A percentile compares a stretch with the other conserved stretches of the same genome.
Evolutionary conservation across 179 eudicot species (phyloP).

Genomic region (Amaranthus tricolor): DNA sequence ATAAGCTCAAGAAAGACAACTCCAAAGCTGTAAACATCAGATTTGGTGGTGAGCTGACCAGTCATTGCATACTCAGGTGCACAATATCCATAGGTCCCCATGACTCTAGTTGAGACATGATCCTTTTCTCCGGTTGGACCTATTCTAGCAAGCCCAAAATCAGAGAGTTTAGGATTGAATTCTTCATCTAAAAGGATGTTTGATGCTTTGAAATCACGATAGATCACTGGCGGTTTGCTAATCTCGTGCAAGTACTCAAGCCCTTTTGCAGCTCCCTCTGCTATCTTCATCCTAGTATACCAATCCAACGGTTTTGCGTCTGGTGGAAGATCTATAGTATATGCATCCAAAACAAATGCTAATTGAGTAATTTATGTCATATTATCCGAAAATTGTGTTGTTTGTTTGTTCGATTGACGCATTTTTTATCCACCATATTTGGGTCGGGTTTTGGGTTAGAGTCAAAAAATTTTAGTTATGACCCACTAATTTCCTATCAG

Average conservation of each 20-base stretch:
- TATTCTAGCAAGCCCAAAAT: constrained; percentile 69
- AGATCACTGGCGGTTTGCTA: constrained; percentile 67
- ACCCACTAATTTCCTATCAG: no score
- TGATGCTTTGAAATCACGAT: constrained; percentile 74
- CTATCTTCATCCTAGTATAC: constrained; percentile 79
- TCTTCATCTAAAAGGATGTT: constrained; percentile 65
- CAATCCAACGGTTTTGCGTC: constrained; percentile 58
- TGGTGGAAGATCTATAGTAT: constrained; percentile 45
- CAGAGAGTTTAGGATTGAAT: constrained; percentile 69
- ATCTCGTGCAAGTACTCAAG: constrained; percentile 77
- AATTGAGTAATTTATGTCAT: no score
- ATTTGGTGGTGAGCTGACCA: constrained; percentile 67
- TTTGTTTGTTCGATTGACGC: no score
- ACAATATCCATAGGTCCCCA: constrained; percentile 88
- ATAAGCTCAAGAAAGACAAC: constrained; percentile 82
- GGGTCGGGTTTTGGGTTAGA: no score
- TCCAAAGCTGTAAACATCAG: constrained; percentile 88
- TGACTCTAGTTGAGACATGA: constrained; percentile 72
- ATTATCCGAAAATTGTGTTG: no score
- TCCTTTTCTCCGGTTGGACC: constrained; percentile 68
- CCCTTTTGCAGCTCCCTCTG: constrained; percentile 78
- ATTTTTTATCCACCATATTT: no score
- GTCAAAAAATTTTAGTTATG: no score
- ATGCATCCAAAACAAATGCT: neutral
- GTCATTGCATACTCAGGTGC: constrained; percentile 86